Evolutionary conservation across 108 stramenopile species (phyloP).

Genomic region (Fistulifera solaris): DNA sequence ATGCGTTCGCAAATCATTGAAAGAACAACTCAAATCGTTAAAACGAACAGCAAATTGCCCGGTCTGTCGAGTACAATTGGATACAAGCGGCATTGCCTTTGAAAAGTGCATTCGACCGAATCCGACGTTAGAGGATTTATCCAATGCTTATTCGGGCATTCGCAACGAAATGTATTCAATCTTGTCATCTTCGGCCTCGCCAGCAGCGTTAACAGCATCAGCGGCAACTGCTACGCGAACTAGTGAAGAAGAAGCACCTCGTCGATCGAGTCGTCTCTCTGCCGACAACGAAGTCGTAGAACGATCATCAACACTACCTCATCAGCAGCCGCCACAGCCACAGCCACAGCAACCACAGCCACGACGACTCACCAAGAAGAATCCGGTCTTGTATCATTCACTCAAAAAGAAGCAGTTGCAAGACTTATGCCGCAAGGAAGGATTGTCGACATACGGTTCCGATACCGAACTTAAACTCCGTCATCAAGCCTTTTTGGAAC

Average conservation of each 20-base stretch:
- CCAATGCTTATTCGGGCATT: no score
- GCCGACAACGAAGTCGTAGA: neutral
- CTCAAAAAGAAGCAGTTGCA: conserved; percentile 31
- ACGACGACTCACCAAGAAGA: neutral
- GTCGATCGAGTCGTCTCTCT: neutral
- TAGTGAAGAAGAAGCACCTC: neutral
- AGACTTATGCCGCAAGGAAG: conserved; percentile 31
- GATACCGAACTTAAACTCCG: conserved; percentile 36
- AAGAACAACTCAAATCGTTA: no score
- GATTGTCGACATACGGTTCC: conserved; percentile 26
- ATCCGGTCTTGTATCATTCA: conserved; percentile 16
- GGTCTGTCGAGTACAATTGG: no score
- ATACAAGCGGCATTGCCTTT: no score
- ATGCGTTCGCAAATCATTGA: conserved; percentile 35
- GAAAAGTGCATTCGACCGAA: no score
- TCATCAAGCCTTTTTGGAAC: conserved; percentile 30
- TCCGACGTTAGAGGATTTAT: no score
- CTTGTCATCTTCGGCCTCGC: no score
- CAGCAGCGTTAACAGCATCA: neutral
- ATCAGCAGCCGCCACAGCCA: neutral
- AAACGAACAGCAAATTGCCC: no score
- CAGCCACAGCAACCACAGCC: conserved; percentile 7
- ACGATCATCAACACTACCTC: neutral
- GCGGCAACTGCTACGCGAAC: neutral
- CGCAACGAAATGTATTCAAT: no score